Conservation (phyloP, 257 asterid species). For the Nicotiana undulata region DNA sequence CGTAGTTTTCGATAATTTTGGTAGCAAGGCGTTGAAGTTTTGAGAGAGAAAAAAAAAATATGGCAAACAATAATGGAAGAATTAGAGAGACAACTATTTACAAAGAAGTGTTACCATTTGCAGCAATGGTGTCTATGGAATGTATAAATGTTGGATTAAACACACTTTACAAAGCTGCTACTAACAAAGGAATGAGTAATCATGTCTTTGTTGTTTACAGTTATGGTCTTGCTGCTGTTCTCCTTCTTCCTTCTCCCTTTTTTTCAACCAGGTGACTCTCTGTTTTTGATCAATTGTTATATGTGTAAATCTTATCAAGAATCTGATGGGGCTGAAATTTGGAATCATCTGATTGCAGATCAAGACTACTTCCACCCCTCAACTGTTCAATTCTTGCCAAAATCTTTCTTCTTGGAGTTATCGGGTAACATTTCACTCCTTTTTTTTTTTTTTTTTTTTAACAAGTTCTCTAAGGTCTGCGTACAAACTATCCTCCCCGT, state of each 20-base stretch:
- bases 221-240: constrained; percentile 62
- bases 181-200: constrained; percentile 59
- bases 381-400: constrained; percentile 37
- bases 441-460: no score
- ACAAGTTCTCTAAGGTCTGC: no score
- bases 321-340: not conserved
- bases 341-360: constrained; percentile 27
- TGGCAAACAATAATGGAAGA: constrained; percentile 1
- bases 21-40: not conserved
- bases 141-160: constrained; percentile 69
- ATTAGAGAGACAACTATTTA: constrained; percentile 10
- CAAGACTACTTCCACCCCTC: constrained; percentile 48
- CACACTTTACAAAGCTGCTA: constrained; percentile 75
- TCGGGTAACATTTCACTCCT: constrained; percentile 40
- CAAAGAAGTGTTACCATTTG: constrained; percentile 52
- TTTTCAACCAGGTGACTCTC: constrained; percentile 42
- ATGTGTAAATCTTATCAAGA: not conserved
- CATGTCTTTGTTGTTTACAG: constrained; percentile 72
- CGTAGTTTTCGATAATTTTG: not conserved
- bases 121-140: constrained; percentile 58
- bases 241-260: constrained; percentile 62
- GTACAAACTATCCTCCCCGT: no score
- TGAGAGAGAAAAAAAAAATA: not conserved
- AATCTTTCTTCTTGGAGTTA: constrained; percentile 60
- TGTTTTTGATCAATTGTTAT: not conserved